Conservation (phyloP, 2,329 filamentous ascomycete species). For the Paraphaeosphaeria sporulosa region DNA sequence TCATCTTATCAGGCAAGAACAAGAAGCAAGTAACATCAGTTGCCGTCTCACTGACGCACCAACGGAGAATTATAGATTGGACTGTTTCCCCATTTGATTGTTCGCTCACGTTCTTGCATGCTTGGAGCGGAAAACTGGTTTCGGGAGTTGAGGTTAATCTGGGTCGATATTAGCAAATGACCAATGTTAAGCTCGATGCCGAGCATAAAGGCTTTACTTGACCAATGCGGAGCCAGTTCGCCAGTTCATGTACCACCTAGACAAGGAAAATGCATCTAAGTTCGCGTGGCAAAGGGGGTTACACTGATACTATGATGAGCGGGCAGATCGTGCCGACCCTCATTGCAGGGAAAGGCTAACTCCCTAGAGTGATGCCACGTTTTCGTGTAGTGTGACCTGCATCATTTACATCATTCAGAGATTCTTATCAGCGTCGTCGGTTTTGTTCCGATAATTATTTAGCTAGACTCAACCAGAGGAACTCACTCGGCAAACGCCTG, state of each 20-base stretch:
- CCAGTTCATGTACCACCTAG: not conserved
- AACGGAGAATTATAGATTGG: conserved; percentile 4
- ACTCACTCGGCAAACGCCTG: conserved; percentile 11
- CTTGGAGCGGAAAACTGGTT: conserved; percentile 3
- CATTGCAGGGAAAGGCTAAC: conserved; percentile 4
- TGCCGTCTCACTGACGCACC: conserved; percentile 4
- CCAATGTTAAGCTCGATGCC: not conserved
- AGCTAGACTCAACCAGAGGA: conserved; percentile 12
- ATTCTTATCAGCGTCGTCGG: conserved; percentile 6
- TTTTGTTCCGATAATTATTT: conserved; percentile 13
- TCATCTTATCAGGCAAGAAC: not conserved
- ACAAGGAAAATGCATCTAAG: not conserved
- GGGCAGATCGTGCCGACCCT: conserved; percentile 22
- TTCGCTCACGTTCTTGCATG: not conserved
- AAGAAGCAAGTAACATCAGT: not conserved
- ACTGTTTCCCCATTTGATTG: not conserved
- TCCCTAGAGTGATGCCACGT: conserved; percentile 15
- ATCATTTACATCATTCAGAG: not conserved
- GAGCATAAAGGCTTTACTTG: not conserved
- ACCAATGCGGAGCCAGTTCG: not conserved
- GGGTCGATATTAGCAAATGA: conserved; percentile 2
- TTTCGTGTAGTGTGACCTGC: conserved; percentile 9
- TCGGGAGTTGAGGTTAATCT: conserved; percentile 13
- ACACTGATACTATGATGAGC: not conserved
- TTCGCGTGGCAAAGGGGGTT: not conserved